phyloP scores from a whole-genome alignment of 345 rosid species.

The Linum usitatissimum region DNA sequence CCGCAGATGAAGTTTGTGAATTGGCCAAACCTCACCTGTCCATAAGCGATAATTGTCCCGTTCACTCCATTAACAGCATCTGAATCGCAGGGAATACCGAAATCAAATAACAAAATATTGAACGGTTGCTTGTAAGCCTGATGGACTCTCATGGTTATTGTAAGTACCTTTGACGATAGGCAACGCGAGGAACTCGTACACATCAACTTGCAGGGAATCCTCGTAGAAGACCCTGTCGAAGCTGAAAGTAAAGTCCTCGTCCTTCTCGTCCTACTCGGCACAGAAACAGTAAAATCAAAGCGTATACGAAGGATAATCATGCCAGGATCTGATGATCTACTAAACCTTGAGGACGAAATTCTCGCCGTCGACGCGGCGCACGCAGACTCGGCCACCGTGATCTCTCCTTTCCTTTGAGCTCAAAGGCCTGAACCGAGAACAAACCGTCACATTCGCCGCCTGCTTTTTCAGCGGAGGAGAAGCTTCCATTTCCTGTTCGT shows the following conservation, averaged over 20 bases:
- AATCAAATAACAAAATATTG: background rate
- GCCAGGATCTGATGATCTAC: background rate
- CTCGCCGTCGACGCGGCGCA: slow-evolving; percentile 41
- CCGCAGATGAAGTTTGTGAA: background rate
- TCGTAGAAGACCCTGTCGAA: slow-evolving; percentile 56
- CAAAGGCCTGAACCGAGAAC: slow-evolving; percentile 73
- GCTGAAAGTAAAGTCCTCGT: slow-evolving; percentile 47
- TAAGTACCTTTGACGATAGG: slow-evolving; percentile 55
- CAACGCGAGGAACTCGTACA: slow-evolving; percentile 54
- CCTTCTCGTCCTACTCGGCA: slow-evolving; percentile 50
- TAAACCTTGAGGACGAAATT: slow-evolving; percentile 53
- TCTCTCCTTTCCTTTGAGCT: slow-evolving; percentile 54
- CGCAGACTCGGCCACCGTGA: slow-evolving; percentile 35
- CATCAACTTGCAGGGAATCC: slow-evolving; percentile 45
- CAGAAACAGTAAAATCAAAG: background rate
- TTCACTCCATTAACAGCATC: slow-evolving; percentile 57
- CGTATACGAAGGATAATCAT: background rate
- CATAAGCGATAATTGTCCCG: slow-evolving; percentile 77
- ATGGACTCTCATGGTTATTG: background rate
- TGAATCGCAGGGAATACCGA: slow-evolving; percentile 16
- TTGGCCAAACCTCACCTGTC: slow-evolving; percentile 43
- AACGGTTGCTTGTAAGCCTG: background rate
- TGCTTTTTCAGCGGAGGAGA: background rate
- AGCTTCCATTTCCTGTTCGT: background rate
- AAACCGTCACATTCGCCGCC: slow-evolving; percentile 59